phyloP scores from a whole-genome alignment of 2,329 filamentous ascomycete genomes.

The Botryotinia narcissicola region DNA sequence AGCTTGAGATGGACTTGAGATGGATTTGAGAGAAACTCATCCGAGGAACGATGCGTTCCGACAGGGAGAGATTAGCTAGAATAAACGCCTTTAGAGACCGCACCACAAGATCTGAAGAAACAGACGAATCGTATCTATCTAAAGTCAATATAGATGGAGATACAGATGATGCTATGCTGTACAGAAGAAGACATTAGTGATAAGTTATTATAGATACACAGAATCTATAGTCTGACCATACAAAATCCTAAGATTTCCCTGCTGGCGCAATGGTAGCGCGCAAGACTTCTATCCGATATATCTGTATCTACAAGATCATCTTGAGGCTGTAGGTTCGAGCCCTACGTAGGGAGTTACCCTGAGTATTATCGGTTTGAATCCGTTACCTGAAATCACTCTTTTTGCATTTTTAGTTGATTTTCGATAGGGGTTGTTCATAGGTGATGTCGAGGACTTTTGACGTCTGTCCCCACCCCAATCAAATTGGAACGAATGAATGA shows the following conservation, averaged over 20 bases:
- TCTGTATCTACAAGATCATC: too few relatives aligned
- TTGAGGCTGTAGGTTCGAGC: slow-evolving; percentile 7
- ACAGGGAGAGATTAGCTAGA: neutral
- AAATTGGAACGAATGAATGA: neutral
- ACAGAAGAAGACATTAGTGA: rapidly evolving
- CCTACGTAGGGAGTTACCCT: slow-evolving; percentile 11
- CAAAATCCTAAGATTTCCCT: slow-evolving; percentile 5
- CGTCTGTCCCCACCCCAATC: neutral
- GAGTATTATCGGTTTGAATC: slow-evolving; percentile 13
- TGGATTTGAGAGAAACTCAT: neutral
- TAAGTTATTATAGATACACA: rapidly evolving
- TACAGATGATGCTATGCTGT: neutral
- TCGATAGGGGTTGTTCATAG: rapidly evolving
- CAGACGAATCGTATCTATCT: neutral
- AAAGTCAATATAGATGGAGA: neutral
- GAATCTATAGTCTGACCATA: rapidly evolving
- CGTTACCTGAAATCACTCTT: neutral
- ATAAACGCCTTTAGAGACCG: neutral
- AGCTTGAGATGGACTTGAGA: neutral
- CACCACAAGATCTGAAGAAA: neutral
- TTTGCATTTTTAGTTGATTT: neutral
- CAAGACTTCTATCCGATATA: slow-evolving; percentile 17
- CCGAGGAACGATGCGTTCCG: neutral
- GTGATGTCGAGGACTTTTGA: neutral
- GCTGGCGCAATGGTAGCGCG: slow-evolving; percentile 18